Base-by-base conservation (phyloP, 2,329 filamentous ascomycete species). In the Fusarium sp. region DNA sequence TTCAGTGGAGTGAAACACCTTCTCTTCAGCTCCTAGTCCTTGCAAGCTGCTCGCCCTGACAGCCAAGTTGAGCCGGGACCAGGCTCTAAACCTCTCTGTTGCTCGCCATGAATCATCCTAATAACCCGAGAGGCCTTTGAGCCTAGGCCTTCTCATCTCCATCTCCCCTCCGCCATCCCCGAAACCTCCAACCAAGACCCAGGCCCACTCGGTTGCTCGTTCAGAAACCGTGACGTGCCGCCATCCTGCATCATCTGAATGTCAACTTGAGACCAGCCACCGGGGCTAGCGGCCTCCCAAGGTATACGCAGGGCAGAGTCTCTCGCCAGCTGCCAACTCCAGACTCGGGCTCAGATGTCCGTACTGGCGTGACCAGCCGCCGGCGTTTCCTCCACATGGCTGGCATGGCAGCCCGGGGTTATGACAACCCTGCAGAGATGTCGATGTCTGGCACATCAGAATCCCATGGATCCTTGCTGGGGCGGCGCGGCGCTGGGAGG, bases 201-300 rank as follows among this genome's bases (percentile, higher is more conserved):
- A 31, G 58, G 51, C 67, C 69, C 64, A 65, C 67, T 62, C 18
- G 23, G 56, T 62, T 20, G 18, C 56, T 31, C n/a, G 42, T 49
- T 49, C 27, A 57, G 40, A 59, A 61, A 65, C 58, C 57, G 60
- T 68, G 67, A 68, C 65, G 64, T 64, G 64, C 53, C 57, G 59
- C 62, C 67, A 65, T 61, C 67, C 64, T 70, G 53, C 31, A 65
- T 58, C 49, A 44, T 38, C 51, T 46, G 65, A 40, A 65, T 67
- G 64, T 72, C 46, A 68, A 73, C 59, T 65, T 65, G 71, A 73
- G 69, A 73, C 65, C 61, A 71, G 62, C 67, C 64, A 68, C 67
- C 58, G 49, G 54, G 46, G 46, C 60, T 68, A 71, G 64, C 57
- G 56, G 57, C 42, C 42, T 54, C 57, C 56, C 14, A 34, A 56